Base-by-base conservation (phyloP, 768 basidiomycete genomes). In the Saitozyma sp. region DNA sequence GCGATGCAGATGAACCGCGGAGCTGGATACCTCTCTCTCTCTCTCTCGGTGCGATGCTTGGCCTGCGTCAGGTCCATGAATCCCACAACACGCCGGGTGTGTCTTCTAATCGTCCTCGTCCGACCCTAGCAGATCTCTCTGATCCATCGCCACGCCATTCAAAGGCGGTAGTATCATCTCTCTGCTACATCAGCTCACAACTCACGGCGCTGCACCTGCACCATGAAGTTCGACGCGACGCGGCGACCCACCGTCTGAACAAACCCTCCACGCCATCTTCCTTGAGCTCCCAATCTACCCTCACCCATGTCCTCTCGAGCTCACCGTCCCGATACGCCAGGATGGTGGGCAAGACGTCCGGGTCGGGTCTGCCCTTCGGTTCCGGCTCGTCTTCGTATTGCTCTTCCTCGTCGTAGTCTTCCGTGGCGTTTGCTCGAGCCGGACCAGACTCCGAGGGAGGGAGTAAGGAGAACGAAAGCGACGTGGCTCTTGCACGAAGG, bases 271-370 rank as follows among this genome's bases (percentile, higher is more conserved):
- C 61, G 8, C 73, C 76, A 56, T 68, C 68, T 50, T 74, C 69
- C 10, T 55, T 59, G 10, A 74, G 62, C 13, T 76, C 74, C 74
- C 74, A 76, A 58, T 78, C 76, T 13, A 76, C 75, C 42, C 76
- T 63, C 0, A 78, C 58, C 68, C 70, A 78, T 17, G 62, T 78
- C 53, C 68, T 64, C 56, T 66, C 73, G 46, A 78, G 58, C 58
- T 78, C 76, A 8, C 76, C 76, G 62, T 76, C 67, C 48, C 69
- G 69, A 58, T 78, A 78, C 0, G 71, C 73, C 51, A 78, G 55
- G 62, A 78, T 58, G 5, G 74, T 74, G n/a, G 76, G 76, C 39
- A 78, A 48, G 3, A 78, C 76, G 43, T 78, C 76, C 7, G 75
- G 69, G 66, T 78, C 76, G 9, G 76, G 64, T 57, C 19, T 50